These are phyloP conservation scores for Acanthamoeba quina DNA, from an alignment of 208 protist genomes.

Conservation along the genomic window DNA sequence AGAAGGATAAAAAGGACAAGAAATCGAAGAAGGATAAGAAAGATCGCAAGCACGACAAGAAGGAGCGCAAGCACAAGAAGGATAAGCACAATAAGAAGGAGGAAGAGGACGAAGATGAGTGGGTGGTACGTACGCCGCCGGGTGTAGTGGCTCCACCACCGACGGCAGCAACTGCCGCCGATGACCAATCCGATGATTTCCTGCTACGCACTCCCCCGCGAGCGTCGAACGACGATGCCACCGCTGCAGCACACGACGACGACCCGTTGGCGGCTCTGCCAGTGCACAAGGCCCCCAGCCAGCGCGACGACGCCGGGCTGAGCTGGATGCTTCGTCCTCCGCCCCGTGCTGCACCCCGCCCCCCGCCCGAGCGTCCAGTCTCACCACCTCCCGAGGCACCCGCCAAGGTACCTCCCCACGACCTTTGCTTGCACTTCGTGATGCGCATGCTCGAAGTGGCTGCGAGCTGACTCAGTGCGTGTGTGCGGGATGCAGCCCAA, in stretches of 20 bases:
- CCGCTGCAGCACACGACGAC: background rate
- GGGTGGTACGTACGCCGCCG: background rate
- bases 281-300: background rate
- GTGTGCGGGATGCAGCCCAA: background rate
- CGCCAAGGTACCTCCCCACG: background rate
- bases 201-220: slow-evolving; percentile 22
- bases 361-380: background rate
- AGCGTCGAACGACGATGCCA: background rate
- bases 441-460: no score
- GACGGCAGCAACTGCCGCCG: background rate
- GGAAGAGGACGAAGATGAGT: slow-evolving; percentile 33
- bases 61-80: slow-evolving; percentile 18
- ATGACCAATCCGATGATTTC: background rate
- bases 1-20: slow-evolving; percentile 31
- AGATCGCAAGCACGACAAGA: background rate
- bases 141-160: background rate
- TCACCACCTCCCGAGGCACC: background rate
- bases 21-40: slow-evolving; percentile 1
- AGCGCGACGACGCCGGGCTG: background rate
- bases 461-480: no score
- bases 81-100: background rate
- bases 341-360: background rate
- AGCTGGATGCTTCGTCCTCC: slow-evolving; percentile 19
- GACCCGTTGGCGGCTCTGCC: background rate
- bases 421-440: no score